These are phyloP conservation scores for Carpinus viminea DNA, from an alignment of 306 rosid genomes.

Conservation along the genomic window DNA sequence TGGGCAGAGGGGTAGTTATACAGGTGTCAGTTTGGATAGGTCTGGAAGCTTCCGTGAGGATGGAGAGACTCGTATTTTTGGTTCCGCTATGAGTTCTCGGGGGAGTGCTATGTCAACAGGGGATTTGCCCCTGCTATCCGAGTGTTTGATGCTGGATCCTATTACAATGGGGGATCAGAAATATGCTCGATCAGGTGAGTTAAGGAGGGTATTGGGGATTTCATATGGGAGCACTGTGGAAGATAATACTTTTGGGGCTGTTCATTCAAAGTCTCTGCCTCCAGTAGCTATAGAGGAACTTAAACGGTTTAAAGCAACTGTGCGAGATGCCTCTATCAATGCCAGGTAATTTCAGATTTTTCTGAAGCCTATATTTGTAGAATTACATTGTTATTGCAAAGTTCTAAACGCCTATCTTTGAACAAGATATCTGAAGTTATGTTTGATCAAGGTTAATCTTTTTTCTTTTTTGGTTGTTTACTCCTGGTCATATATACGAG, in stretches of 20 bases:
- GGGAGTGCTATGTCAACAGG: conserved; percentile 47
- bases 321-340: conserved; percentile 54
- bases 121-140: conserved; percentile 50
- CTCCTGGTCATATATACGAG: not conserved
- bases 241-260: conserved; percentile 63
- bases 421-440: not conserved
- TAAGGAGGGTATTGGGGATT: conserved; percentile 58
- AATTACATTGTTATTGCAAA: not conserved
- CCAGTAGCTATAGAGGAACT: conserved; percentile 63
- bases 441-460: not conserved
- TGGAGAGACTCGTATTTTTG: conserved; percentile 49
- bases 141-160: conserved; percentile 62
- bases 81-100: conserved; percentile 49
- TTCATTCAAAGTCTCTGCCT: conserved; percentile 59
- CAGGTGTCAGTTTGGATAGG: conserved; percentile 55
- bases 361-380: not conserved
- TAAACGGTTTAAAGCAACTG: conserved; percentile 57
- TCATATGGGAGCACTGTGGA: conserved; percentile 58
- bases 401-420: not conserved
- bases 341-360: conserved; percentile 67
- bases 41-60: conserved; percentile 59
- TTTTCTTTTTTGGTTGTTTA: not conserved
- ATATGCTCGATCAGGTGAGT: conserved; percentile 49
- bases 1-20: conserved; percentile 54
- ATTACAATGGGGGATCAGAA: conserved; percentile 54